These are phyloP conservation scores for Dalbergia cochinchinensis DNA, from an alignment of 306 rosid species.

Conservation along the genomic window DNA sequence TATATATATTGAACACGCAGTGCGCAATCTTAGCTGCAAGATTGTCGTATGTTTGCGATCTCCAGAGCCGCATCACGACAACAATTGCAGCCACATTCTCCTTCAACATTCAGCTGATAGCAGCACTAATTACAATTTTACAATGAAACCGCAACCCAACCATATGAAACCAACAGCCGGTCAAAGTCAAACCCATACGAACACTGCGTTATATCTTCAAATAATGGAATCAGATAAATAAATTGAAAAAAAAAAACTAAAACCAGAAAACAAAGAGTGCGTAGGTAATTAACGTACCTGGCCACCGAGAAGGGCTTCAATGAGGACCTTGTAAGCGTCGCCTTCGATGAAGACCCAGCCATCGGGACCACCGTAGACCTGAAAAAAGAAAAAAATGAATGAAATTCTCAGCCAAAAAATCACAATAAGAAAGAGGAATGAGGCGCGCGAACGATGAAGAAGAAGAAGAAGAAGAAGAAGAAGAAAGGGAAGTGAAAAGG, in stretches of 20 bases:
- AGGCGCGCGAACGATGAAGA: neutral
- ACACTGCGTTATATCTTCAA: neutral
- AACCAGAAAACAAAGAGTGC: neutral
- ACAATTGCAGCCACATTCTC: too few relatives aligned
- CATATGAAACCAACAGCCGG: neutral
- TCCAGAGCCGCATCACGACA: too few relatives aligned
- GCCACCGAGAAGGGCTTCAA: slow-evolving; percentile 51
- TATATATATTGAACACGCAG: too few relatives aligned
- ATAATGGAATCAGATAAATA: neutral
- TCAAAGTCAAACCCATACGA: neutral
- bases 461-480: too few relatives aligned
- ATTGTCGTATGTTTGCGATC: too few relatives aligned
- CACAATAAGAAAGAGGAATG: neutral
- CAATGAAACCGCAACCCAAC: neutral
- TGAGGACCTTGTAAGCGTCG: slow-evolving; percentile 51
- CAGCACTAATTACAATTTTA: too few relatives aligned
- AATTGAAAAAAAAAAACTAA: neutral
- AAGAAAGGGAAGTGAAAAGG: too few relatives aligned
- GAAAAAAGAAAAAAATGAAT: neutral
- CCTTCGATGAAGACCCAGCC: slow-evolving; percentile 74
- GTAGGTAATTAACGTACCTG: neutral
- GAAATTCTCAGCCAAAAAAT: neutral
- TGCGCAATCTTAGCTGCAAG: too few relatives aligned
- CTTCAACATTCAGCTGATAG: too few relatives aligned
- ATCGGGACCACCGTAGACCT: slow-evolving; percentile 59